Percentiles rank a stretch among this genome's conserved stretches.
These are phyloP conservation scores for Flaveria robusta DNA, from an alignment of 129 eudicot species.

Conservation along the genomic window DNA sequence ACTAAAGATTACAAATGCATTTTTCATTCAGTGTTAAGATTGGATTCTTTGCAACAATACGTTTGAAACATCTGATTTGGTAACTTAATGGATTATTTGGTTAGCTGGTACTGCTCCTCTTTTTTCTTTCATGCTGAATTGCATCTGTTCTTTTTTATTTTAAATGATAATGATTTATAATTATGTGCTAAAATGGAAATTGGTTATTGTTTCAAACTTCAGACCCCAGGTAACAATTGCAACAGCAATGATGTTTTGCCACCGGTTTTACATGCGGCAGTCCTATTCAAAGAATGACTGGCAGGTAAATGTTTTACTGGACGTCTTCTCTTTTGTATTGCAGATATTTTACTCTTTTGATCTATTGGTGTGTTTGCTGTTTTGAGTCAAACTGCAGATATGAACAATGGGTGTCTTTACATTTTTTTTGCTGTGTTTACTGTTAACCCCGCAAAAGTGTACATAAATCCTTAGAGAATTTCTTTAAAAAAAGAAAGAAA, in stretches of 20 bases:
- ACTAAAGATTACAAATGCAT: slow-evolving; percentile 17
- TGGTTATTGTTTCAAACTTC: slow-evolving; percentile 35
- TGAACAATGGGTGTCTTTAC: not conserved
- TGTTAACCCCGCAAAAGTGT: not conserved
- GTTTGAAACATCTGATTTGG: not conserved
- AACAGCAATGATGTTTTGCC: slow-evolving; percentile 72
- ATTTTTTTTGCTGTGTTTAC: not conserved
- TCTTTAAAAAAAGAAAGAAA: too few species aligned
- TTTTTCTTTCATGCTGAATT: not conserved
- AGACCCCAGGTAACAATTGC: slow-evolving; percentile 85
- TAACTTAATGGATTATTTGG: slow-evolving; percentile 4
- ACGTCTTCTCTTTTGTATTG: not conserved
- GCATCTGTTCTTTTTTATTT: not conserved
- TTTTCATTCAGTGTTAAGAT: slow-evolving; percentile 18
- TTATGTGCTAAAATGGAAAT: slow-evolving; percentile 22
- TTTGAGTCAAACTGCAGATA: not conserved
- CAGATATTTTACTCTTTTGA: slow-evolving; percentile 3
- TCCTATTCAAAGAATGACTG: slow-evolving; percentile 79
- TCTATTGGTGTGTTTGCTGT: not conserved
- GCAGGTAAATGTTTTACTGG: slow-evolving; percentile 49
- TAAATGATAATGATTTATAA: not conserved
- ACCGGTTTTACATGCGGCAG: slow-evolving; percentile 78
- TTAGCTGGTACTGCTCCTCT: slow-evolving; percentile 19
- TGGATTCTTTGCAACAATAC: not conserved
- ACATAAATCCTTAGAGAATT: not conserved